Evolutionary conservation across 768 basidiomycete species (phyloP), one percentile per base, ranked within the genome.

Genomic region (Coprinopsis cinerea): DNA sequence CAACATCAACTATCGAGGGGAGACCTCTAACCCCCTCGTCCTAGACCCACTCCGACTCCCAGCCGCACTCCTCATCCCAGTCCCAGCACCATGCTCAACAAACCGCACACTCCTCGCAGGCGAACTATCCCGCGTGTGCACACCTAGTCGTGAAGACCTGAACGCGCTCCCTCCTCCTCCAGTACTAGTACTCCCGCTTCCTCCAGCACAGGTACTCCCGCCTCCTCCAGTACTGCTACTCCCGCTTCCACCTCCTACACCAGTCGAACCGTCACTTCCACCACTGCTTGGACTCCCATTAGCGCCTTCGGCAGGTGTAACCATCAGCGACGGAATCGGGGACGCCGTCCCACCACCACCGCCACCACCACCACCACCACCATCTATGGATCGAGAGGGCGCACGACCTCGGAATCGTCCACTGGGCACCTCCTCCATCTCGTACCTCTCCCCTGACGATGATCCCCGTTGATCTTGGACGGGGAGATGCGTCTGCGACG

Each of bases 61-160:
- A 10, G 10, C 37, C 37, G 15, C 30, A 32, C 34, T 49, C 3
- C 41, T 27, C 30, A 30, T 62, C 58, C 47, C 69, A 24, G 42
- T 24, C 17, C 49, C 49, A 15, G 11, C n/a, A n/a, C n/a, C n/a
- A n/a, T n/a, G n/a, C n/a, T n/a, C 71, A 17, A 63, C 59, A 44
- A 76, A 76, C 47, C 73, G 55, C 15, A 77, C 67, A 30, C 70
- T 74, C 22, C 76, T 61, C 28, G 75, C 64, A 2, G 76, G 76
- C 20, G 76, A 77, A 15, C 53, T 64, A 18, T 76, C 74, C 39
- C 74, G 60, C 23, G 69, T 67, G 14, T 63, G 60, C n/a, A 61
- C 58, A 2, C 55, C 49, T 13, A 56, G 57, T 44, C 67, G 59
- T 2, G 24, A 18, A 10, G 44, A 49, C 9, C 24, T 39, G 48